phyloP scores from a whole-genome alignment of 371 early-diverging fungal species.

The Thermomucor indicae-seudaticae region DNA sequence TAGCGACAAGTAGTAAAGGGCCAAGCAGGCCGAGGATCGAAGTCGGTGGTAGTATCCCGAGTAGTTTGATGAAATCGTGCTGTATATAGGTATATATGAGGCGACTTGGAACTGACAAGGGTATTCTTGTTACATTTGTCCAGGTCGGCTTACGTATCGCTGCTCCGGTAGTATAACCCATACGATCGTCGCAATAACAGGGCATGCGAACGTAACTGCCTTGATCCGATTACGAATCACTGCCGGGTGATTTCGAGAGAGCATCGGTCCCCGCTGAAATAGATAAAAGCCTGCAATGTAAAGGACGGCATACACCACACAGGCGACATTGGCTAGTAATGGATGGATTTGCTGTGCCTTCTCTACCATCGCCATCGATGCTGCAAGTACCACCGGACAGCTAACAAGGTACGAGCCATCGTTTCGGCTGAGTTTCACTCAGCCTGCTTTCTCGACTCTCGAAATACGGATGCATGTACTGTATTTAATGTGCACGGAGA shows the following conservation, averaged over 20 bases:
- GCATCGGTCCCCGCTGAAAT: conserved; percentile 10
- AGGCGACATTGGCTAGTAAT: conserved; percentile 27
- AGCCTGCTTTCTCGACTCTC: no score
- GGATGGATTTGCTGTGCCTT: background rate
- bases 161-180: conserved; percentile 9
- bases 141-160: background rate
- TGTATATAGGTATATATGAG: background rate
- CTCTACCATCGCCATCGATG: no score
- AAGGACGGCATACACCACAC: conserved; percentile 26
- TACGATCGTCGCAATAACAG: conserved; percentile 17
- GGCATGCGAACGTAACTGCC: conserved; percentile 25
- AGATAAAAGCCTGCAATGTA: conserved; percentile 42
- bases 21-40: background rate
- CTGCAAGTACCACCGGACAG: no score
- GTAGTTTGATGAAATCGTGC: background rate
- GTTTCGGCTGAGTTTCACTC: no score
- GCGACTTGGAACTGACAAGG: no score
- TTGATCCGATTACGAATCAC: conserved; percentile 39
- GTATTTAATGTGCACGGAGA: no score
- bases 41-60: background rate
- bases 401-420: no score
- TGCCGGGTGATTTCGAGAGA: conserved; percentile 27
- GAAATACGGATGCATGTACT: no score
- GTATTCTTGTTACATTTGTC: background rate
- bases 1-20: conserved; percentile 21